Evolutionary conservation across 2,329 filamentous ascomycete species (phyloP), one percentile per base, ranked within the genome.

Genomic region (Verruconis gallopava): DNA sequence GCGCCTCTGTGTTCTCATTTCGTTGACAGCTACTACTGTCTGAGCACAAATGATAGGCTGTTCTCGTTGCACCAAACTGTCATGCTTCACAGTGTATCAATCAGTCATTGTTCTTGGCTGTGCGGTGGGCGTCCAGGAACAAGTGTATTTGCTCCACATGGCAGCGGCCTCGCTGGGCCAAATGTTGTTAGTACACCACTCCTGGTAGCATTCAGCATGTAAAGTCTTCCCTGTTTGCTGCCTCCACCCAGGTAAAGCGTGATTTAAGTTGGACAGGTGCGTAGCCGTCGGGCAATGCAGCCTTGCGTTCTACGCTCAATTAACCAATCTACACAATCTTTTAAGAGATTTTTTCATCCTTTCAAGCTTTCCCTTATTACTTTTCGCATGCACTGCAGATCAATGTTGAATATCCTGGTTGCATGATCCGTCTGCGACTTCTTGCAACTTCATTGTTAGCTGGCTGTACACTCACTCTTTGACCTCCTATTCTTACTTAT

Each of bases 1-100:
- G 9, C 6, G 25, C 6, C n/a, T 30, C n/a, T 30, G 25, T 30
- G 25, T n/a, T 30, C 25, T 30, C 25, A 30, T n/a, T 9, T 30
- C 25, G 25, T 9, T 30, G 25, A 30, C 25, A 30, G 25, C 25
- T 30, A 9, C 25, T 30, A 9, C 6, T n/a, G 25, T n/a, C 25
- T 30, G 25, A 30, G 25, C 25, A 9, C n/a, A n/a, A 30, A 9
- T 9, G n/a, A 9, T 30, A n/a, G 25, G 6, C n/a, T 30, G 25
- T 9, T 30, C 9, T 9, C 25, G 25, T 30, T 30, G 25, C 25
- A 30, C 25, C 25, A 30, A 30, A 30, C 25, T 30, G 25, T 30
- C 25, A 30, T 30, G 25, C 25, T 30, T 30, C 25, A 30, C n/a
- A 30, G 25, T n/a, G 25, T 30, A 30, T 30, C 25, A 30, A 30